A percentile compares a stretch with the other conserved stretches of the same genome.
phyloP scores from a whole-genome alignment of 192 early-diverging fungal species.

The Coemansia aciculifera region DNA sequence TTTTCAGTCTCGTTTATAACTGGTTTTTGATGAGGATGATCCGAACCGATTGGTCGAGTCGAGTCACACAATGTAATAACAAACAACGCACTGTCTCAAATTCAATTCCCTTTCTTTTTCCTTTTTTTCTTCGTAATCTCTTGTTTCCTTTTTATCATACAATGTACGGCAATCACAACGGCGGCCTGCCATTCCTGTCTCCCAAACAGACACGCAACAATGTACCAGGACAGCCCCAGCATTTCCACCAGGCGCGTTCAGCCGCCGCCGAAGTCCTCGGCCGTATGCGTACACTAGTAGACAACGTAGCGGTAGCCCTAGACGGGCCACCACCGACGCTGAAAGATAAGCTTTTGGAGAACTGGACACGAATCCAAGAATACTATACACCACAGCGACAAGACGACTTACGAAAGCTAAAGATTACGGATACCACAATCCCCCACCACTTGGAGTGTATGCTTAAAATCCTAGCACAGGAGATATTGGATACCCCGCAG shows the following conservation, averaged over 20 bases:
- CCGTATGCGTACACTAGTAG: conserved; percentile 33
- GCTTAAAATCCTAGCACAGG: conserved; percentile 24
- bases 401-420: conserved; percentile 20
- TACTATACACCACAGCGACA: conserved; percentile 30
- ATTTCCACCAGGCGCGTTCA: conserved; percentile 8
- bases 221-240: not conserved
- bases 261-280: conserved; percentile 13
- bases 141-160: not conserved
- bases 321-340: conserved; percentile 36
- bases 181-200: not conserved
- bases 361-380: conserved; percentile 50
- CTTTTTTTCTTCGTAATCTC: not conserved
- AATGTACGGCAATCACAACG: not conserved
- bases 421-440: conserved; percentile 35
- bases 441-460: conserved; percentile 46
- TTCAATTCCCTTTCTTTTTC: not conserved
- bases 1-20: no score
- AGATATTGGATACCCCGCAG: conserved; percentile 19
- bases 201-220: not conserved
- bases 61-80: not conserved
- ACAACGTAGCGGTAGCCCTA: conserved; percentile 35
- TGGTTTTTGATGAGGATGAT: not conserved
- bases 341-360: conserved; percentile 36
- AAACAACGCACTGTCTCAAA: not conserved
- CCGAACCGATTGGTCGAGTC: not conserved